Base-by-base conservation (phyloP, 768 basidiomycete species). In the Psilocybe azurescens region DNA sequence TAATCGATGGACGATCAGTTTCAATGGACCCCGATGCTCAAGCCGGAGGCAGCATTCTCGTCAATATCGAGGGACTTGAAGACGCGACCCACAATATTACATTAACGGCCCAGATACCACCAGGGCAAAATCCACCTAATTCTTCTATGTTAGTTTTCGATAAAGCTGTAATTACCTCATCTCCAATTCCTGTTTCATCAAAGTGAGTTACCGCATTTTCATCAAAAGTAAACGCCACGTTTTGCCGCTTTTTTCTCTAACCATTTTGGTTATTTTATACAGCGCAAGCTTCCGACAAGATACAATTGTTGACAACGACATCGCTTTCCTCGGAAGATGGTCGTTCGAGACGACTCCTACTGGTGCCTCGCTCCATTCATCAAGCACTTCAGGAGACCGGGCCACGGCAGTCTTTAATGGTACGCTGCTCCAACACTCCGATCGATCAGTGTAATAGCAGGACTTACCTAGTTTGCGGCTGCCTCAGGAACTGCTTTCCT, bases 271-370 rank as follows among this genome's bases (percentile, higher is more conserved):
- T 58, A 20, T 54, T 59, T 47, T 56, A 33, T 24, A n/a, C 30
- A 78, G 80, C 67, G 65, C 74, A 53, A 78, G 68, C 41, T 75
- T 75, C 64, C 72, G 67, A 50, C 72, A 71, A 56, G 73, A 77
- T 64, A 64, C 72, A 5, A 66, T 89, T 20, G 69, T 81, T 59
- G 83, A 87, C 65, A 75, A 74, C 32, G 69, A 73, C 24, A 76
- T 89, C 54, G 75, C 79, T 1, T 90, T 84, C 68, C 70, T 69
- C 57, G 89, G 90, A 7, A 72, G 73, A 8, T 93, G 90, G 90
- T 77, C 75, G 46, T 78, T 80, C 63, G 58, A 56, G 50, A 70
- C 77, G 56, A 64, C 65, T 30, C 73, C 78, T 8, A 49, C 59
- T 10, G 61, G 54, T 13, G 39, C 52, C 28, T 62, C 67, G 7